Conservation (phyloP, 805 yeast genomes). For the Barnettozyma californica region DNA sequence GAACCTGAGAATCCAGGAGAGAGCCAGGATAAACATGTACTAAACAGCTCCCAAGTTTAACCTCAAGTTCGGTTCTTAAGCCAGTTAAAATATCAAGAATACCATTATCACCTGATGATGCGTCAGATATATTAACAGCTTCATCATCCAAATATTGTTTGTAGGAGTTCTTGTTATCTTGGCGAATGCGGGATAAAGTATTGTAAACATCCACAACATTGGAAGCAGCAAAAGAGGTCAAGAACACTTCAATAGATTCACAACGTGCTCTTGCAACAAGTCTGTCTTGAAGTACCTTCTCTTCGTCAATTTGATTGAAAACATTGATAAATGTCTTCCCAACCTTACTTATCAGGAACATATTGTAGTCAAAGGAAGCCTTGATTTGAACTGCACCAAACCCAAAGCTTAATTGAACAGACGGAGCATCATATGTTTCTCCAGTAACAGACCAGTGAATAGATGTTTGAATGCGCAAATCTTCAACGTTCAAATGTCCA, state of each 20-base stretch:
- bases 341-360: conserved; percentile 62
- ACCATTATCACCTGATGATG: conserved; percentile 11
- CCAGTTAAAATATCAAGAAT: conserved; percentile 27
- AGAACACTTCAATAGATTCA: conserved; percentile 51
- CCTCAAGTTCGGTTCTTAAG: conserved; percentile 64
- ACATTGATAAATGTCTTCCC: conserved; percentile 46
- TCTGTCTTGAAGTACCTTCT: conserved; percentile 49
- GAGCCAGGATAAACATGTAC: conserved; percentile 80
- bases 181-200: conserved; percentile 63
- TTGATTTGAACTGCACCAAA: conserved; percentile 52
- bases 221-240: conserved; percentile 84
- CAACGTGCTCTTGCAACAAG: conserved; percentile 47
- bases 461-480: conserved; percentile 53
- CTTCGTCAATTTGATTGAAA: conserved; percentile 58
- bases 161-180: conserved; percentile 69
- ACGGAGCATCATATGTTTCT: conserved; percentile 49
- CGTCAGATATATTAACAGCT: conserved; percentile 14
- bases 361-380: conserved; percentile 78
- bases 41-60: conserved; percentile 49
- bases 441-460: conserved; percentile 62
- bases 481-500: conserved; percentile 50
- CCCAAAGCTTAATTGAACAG: conserved; percentile 57
- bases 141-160: conserved; percentile 62
- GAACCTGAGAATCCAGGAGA: conserved; percentile 69
- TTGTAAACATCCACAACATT: conserved; percentile 73